Percentiles rank a stretch among this genome's conserved stretches.
Evolutionary conservation across 225 moss, liverwort and hornwort genomes (phyloP).

Genomic region (Lunularia cruciata): DNA sequence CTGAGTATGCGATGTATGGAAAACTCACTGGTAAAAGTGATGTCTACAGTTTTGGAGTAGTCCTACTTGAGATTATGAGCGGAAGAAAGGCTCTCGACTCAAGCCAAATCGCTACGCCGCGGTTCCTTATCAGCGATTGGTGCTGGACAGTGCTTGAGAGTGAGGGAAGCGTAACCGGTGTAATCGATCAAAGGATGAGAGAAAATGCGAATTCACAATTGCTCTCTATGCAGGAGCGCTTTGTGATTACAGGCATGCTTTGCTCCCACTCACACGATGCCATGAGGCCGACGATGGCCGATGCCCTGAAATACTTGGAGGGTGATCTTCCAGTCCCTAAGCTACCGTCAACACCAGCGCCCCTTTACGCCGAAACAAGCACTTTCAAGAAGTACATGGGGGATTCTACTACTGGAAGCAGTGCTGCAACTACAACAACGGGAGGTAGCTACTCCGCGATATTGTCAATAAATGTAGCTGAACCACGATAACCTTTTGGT

Average conservation of each 20-base stretch:
- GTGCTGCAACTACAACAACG: not conserved
- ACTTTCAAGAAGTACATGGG: conserved; percentile 7
- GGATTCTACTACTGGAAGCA: not conserved
- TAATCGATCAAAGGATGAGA: conserved; percentile 49
- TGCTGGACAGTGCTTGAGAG: conserved; percentile 55
- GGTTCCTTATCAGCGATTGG: conserved; percentile 55
- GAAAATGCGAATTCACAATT: conserved; percentile 21
- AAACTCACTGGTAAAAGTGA: conserved; percentile 62
- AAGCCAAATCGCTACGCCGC: conserved; percentile 11
- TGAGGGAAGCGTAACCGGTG: conserved; percentile 40
- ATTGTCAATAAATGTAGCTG: not conserved
- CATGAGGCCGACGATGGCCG: conserved; percentile 40
- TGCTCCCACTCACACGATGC: conserved; percentile 47
- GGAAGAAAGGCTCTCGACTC: conserved; percentile 54
- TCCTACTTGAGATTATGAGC: conserved; percentile 63
- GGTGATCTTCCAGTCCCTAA: conserved; percentile 30
- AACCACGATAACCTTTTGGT: conserved; percentile 11
- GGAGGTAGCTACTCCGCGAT: not conserved
- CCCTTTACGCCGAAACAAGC: conserved; percentile 5
- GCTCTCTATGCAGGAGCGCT: conserved; percentile 42
- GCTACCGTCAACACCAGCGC: conserved; percentile 17
- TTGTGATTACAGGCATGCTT: conserved; percentile 47
- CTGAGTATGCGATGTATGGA: conserved; percentile 63
- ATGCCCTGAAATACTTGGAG: conserved; percentile 45
- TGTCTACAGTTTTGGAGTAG: conserved; percentile 68